Evolutionary conservation across 2,329 filamentous ascomycete genomes (phyloP), one percentile per base, ranked within the genome.

Genomic region (Ophiognomonia clavigignenti-juglandacearum): DNA sequence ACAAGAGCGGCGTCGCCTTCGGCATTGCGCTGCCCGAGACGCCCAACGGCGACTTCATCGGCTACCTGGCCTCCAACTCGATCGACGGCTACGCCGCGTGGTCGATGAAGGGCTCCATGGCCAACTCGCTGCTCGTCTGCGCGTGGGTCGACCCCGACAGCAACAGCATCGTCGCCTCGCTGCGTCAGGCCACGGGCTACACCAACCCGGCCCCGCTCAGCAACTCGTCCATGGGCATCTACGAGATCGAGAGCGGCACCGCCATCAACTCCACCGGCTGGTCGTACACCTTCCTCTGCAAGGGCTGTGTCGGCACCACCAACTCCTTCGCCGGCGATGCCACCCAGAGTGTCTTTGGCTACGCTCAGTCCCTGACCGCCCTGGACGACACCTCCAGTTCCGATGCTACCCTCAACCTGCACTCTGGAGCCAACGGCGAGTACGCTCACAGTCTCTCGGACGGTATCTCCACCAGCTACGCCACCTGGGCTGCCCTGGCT

Each of bases 21-120:
- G 75, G 74, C 56, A 65, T 80, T 32, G 74, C 72, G 2, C 58
- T 78, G 2, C 75, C 77, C 1, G 65, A 74, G 50, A 70, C 62
- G 10, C 60, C 71, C 13, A 66, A 61, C 1, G 68, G 67, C 10
- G 77, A 81, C 58, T 71, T 80, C 53, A 77, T 81, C 50, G 73
- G 71, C 7, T 73, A 79, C 56, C 66, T 82, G 37, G 69, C 60
- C 1, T 68, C 68, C 1, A 53, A 64, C n/a, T 61, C 55, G 6
- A 65, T 71, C 46, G 66, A 65, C 3, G 72, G 74, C 51, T 80
- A 72, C 67, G 70, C 67, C 40, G 75, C 71, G 48, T 64, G 75
- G 20, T 66, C 62, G 40, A 57, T 75, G 18, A 68, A 66, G 8
- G 65, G 66, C 9, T 49, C 56, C 14, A 77, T 76, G 73, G 54